phyloP scores from a whole-genome alignment of 179 eudicot genomes.

The Heliamphora pulchella region DNA sequence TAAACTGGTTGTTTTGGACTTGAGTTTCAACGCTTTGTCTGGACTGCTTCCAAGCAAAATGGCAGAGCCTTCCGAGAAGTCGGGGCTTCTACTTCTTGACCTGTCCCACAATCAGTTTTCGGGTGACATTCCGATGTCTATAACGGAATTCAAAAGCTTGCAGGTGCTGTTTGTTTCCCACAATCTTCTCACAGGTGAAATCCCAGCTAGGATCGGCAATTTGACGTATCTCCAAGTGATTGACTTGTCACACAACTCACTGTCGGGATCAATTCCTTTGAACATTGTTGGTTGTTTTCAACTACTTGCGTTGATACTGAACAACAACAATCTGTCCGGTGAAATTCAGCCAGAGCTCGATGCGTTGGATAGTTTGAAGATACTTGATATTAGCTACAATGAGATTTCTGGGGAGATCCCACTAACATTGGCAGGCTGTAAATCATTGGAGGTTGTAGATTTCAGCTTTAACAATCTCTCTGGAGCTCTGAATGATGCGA shows the following conservation, averaged over 20 bases:
- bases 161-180: slow-evolving; percentile 74
- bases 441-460: slow-evolving; percentile 80
- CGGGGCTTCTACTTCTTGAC: slow-evolving; percentile 70
- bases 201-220: slow-evolving; percentile 78
- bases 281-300: slow-evolving; percentile 90
- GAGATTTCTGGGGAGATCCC: slow-evolving; percentile 87
- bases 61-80: slow-evolving; percentile 56
- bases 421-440: slow-evolving; percentile 87
- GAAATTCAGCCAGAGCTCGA: slow-evolving; percentile 86
- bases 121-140: slow-evolving; percentile 53
- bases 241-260: slow-evolving; percentile 69
- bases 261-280: slow-evolving; percentile 76
- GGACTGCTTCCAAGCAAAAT: slow-evolving; percentile 63
- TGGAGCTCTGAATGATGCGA: slow-evolving; percentile 71
- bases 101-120: slow-evolving; percentile 79
- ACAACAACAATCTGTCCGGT: slow-evolving; percentile 78
- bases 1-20: slow-evolving; percentile 59
- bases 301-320: slow-evolving; percentile 66
- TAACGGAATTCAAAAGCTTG: slow-evolving; percentile 68
- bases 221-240: slow-evolving; percentile 88
- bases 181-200: slow-evolving; percentile 60
- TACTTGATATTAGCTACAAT: slow-evolving; percentile 73
- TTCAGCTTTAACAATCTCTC: slow-evolving; percentile 80
- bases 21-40: slow-evolving; percentile 65
- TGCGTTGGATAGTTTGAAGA: slow-evolving; percentile 72